A percentile compares a stretch with the other conserved stretches of the same genome.
Evolutionary conservation across 192 early-diverging fungal species (phyloP).

Genomic region (Backusella circina): DNA sequence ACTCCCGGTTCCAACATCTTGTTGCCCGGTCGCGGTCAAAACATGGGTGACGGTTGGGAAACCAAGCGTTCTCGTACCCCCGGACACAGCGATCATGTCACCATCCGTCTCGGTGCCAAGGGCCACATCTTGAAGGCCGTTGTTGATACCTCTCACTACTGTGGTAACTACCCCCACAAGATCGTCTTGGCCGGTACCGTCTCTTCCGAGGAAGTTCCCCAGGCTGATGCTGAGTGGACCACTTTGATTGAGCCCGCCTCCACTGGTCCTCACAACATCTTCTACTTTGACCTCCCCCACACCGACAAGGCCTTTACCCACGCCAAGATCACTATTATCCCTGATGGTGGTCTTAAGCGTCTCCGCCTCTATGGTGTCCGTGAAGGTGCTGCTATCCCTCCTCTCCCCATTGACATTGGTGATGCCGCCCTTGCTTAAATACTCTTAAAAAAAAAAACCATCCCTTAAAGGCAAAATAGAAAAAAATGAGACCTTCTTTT

Average conservation of each 20-base stretch:
- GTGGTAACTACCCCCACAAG: slow-evolving; percentile 86
- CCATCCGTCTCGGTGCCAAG: slow-evolving; percentile 69
- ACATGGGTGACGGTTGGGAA: slow-evolving; percentile 97
- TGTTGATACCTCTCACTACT: slow-evolving; percentile 87
- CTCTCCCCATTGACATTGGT: slow-evolving; percentile 15
- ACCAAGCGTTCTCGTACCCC: slow-evolving; percentile 80
- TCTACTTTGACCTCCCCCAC: slow-evolving; percentile 60
- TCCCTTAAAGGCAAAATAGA: not conserved
- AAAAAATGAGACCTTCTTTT: not conserved
- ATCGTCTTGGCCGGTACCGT: slow-evolving; percentile 59
- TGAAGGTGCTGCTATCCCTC: slow-evolving; percentile 33
- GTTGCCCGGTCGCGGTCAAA: slow-evolving; percentile 72
- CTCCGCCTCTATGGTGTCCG: slow-evolving; percentile 74
- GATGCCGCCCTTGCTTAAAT: not conserved
- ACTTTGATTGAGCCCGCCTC: slow-evolving; percentile 47
- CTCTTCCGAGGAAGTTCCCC: slow-evolving; percentile 43
- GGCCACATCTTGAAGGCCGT: slow-evolving; percentile 72
- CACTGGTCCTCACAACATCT: slow-evolving; percentile 69
- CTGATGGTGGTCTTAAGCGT: slow-evolving; percentile 87
- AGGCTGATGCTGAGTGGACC: slow-evolving; percentile 52
- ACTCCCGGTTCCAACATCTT: slow-evolving; percentile 79
- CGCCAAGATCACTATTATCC: slow-evolving; percentile 78
- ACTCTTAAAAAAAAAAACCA: not conserved
- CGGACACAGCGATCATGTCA: slow-evolving; percentile 72
- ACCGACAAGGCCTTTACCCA: slow-evolving; percentile 56